These are phyloP conservation scores for Ogataea trehalophila DNA, from an alignment of 805 yeast species.

Conservation along the genomic window DNA sequence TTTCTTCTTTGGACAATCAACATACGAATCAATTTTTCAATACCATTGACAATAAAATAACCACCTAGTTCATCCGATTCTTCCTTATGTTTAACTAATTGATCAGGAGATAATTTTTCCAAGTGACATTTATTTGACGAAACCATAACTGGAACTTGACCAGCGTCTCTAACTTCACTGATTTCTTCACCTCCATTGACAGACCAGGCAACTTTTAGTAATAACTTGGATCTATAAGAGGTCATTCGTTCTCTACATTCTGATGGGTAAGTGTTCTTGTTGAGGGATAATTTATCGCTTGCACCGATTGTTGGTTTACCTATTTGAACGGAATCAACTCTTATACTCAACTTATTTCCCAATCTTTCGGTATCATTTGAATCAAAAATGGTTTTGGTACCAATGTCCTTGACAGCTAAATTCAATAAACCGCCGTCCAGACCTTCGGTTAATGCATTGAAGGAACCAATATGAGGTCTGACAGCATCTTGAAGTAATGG, in stretches of 20 bases:
- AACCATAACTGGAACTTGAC: constrained; percentile 88
- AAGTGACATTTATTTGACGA: constrained; percentile 89
- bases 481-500: constrained; percentile 87
- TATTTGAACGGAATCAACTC: constrained; percentile 86
- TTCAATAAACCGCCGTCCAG: constrained; percentile 80
- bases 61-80: constrained; percentile 97
- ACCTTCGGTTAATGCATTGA: constrained; percentile 91
- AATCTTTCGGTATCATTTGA: constrained; percentile 59
- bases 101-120: constrained; percentile 74
- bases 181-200: constrained; percentile 85
- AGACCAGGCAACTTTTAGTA: constrained; percentile 77
- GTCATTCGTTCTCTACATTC: constrained; percentile 88
- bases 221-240: constrained; percentile 72
- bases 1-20: constrained; percentile 96
- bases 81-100: constrained; percentile 73
- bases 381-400: constrained; percentile 80
- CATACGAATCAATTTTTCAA: constrained; percentile 95
- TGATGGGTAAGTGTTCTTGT: constrained; percentile 75
- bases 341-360: constrained; percentile 80
- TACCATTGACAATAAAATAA: constrained; percentile 92
- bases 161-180: constrained; percentile 82
- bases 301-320: constrained; percentile 76
- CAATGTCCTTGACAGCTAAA: constrained; percentile 84
- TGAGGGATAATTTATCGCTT: constrained; percentile 67
- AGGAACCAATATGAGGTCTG: constrained; percentile 92